These are phyloP conservation scores for Thelephora aurantiotincta DNA, from an alignment of 768 basidiomycete genomes.

Conservation along the genomic window DNA sequence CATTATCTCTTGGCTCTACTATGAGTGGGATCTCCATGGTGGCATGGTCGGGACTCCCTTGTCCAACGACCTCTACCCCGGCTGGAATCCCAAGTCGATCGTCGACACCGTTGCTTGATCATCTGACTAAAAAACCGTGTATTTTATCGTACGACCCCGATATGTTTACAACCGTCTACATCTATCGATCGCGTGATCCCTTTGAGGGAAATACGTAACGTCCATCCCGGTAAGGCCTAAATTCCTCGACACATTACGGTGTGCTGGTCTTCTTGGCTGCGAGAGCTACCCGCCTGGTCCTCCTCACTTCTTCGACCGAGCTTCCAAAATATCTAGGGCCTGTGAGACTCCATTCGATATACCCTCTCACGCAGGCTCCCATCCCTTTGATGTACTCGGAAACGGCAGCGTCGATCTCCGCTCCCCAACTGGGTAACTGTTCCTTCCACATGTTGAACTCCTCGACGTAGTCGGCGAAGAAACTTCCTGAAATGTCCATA, in stretches of 20 bases:
- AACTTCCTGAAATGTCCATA: slow-evolving; percentile 10
- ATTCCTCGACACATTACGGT: too few species aligned
- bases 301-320: slow-evolving; percentile 5
- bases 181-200: too few species aligned
- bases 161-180: too few species aligned
- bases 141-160: too few species aligned
- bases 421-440: slow-evolving; percentile 3
- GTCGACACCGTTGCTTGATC: not conserved
- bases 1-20: not conserved
- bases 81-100: slow-evolving; percentile 8
- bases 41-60: slow-evolving; percentile 3
- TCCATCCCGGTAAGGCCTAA: too few species aligned
- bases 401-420: slow-evolving; percentile 5
- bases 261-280: too few species aligned
- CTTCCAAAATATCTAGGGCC: slow-evolving; percentile 13
- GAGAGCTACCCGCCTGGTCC: not conserved
- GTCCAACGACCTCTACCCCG: slow-evolving; percentile 4
- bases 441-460: slow-evolving; percentile 4
- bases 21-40: slow-evolving; percentile 5
- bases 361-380: slow-evolving; percentile 10
- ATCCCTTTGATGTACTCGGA: slow-evolving; percentile 4
- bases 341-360: slow-evolving; percentile 11
- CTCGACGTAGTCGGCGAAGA: slow-evolving; percentile 6
- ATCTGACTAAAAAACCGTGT: too few species aligned
- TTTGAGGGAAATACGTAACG: too few species aligned